Evolutionary conservation across 2,329 filamentous ascomycete genomes (phyloP).

Genomic region (Trichoderma aggressivum): DNA sequence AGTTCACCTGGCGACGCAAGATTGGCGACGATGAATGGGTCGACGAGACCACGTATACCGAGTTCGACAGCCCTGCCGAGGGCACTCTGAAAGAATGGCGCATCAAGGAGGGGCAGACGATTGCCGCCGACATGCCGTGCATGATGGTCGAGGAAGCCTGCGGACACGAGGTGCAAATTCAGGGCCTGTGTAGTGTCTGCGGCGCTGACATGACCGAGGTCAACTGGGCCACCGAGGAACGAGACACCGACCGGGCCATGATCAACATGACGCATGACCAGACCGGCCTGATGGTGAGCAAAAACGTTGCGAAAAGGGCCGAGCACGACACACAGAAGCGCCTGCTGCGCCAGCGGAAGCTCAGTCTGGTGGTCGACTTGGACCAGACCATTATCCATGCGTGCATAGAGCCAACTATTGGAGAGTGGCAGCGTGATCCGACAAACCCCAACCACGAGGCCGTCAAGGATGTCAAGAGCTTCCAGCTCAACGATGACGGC

Average conservation of each 20-base stretch:
- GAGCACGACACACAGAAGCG: conserved; percentile 85
- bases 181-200: conserved; percentile 85
- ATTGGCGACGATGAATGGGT: conserved; percentile 62
- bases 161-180: conserved; percentile 85
- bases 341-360: conserved; percentile 73
- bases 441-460: conserved; percentile 87
- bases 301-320: conserved; percentile 72
- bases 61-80: conserved; percentile 81
- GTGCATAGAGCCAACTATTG: conserved; percentile 92
- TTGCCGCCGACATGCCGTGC: conserved; percentile 55
- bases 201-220: conserved; percentile 94
- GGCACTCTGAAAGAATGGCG: conserved; percentile 76
- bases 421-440: conserved; percentile 88
- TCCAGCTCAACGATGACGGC: conserved; percentile 85
- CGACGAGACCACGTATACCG: conserved; percentile 66
- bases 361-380: conserved; percentile 92
- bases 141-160: conserved; percentile 88
- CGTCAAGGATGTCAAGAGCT: conserved; percentile 81
- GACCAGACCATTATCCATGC: conserved; percentile 99
- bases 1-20: conserved; percentile 74
- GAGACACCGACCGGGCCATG: conserved; percentile 79
- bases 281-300: conserved; percentile 79
- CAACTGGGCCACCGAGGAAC: conserved; percentile 75
- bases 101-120: conserved; percentile 63
- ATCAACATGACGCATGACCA: conserved; percentile 96